Conservation (phyloP, 1,139 yeast genomes). For the Suhomyces choctaworum region DNA sequence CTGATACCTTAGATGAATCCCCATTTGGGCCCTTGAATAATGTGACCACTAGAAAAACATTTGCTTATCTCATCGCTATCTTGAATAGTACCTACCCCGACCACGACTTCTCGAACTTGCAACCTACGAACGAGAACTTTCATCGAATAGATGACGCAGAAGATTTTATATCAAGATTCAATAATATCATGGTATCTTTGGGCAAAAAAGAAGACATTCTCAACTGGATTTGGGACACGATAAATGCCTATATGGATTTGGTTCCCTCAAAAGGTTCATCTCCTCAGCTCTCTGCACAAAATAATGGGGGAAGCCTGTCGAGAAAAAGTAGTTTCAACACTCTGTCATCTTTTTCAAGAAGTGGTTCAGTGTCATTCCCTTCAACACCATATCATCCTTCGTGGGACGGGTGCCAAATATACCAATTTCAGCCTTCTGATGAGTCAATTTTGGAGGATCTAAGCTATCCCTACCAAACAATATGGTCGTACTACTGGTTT, state of each 20-base stretch:
- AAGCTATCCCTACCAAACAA: constrained; percentile 67
- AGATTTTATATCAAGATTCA: constrained; percentile 69
- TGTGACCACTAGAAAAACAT: constrained; percentile 79
- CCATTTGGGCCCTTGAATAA: constrained; percentile 94
- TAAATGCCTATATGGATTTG: constrained; percentile 82
- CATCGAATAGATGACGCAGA: constrained; percentile 46
- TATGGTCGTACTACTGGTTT: constrained; percentile 94
- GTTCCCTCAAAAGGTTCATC: constrained; percentile 33
- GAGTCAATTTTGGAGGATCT: constrained; percentile 70
- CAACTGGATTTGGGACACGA: constrained; percentile 84
- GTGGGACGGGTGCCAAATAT: constrained; percentile 65
- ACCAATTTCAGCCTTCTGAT: constrained; percentile 77
- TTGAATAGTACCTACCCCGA: constrained; percentile 93
- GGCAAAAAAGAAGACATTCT: constrained; percentile 59
- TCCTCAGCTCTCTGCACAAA: constrained; percentile 20
- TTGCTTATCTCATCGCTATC: constrained; percentile 88
- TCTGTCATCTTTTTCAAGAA: constrained; percentile 13
- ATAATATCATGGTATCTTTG: constrained; percentile 74
- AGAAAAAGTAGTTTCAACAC: constrained; percentile 29
- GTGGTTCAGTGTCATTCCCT: constrained; percentile 7
- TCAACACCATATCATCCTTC: constrained; percentile 6
- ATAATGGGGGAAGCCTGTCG: constrained; percentile 17
- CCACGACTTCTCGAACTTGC: constrained; percentile 85
- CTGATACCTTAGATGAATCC: constrained; percentile 47
- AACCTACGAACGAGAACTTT: constrained; percentile 77